phyloP scores from a whole-genome alignment of 139 green algal species.

The Chlorella sp. region DNA sequence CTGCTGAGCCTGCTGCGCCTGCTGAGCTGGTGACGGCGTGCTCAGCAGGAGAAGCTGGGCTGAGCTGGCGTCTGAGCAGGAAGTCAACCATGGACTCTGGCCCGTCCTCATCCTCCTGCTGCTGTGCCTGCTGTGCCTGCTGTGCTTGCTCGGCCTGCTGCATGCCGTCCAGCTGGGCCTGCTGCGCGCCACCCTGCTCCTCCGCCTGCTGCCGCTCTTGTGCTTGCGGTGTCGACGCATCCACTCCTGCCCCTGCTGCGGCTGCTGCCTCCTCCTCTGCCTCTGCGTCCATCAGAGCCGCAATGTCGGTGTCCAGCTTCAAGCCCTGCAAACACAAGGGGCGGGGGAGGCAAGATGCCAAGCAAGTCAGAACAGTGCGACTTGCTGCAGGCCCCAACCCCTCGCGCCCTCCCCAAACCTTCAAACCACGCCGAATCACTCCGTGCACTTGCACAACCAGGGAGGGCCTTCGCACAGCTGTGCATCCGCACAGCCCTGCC shows the following conservation, averaged over 20 bases:
- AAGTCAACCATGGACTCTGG: constrained; percentile 17
- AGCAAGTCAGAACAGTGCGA: background rate
- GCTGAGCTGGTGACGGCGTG: background rate
- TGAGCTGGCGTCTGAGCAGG: background rate
- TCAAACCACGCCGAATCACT: too few species aligned
- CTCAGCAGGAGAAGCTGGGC: background rate
- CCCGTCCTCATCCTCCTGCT: background rate
- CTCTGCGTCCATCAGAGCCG: background rate
- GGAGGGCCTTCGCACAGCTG: too few species aligned
- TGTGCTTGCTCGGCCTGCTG: background rate
- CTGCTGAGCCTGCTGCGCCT: background rate
- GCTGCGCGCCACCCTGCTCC: background rate
- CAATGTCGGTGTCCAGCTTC: constrained; percentile 9
- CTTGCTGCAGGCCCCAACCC: background rate
- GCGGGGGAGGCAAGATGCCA: background rate
- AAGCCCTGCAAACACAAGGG: background rate
- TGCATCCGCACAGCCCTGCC: background rate
- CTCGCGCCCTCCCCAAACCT: too few species aligned
- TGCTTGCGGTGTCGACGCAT: background rate
- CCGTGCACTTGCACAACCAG: too few species aligned
- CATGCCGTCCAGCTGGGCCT: constrained; percentile 16
- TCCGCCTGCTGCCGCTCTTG: background rate
- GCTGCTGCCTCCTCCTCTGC: background rate
- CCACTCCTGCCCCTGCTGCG: background rate
- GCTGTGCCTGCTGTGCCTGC: background rate